phyloP scores from a whole-genome alignment of 768 basidiomycete genomes.

The Agrocybe praecox region DNA sequence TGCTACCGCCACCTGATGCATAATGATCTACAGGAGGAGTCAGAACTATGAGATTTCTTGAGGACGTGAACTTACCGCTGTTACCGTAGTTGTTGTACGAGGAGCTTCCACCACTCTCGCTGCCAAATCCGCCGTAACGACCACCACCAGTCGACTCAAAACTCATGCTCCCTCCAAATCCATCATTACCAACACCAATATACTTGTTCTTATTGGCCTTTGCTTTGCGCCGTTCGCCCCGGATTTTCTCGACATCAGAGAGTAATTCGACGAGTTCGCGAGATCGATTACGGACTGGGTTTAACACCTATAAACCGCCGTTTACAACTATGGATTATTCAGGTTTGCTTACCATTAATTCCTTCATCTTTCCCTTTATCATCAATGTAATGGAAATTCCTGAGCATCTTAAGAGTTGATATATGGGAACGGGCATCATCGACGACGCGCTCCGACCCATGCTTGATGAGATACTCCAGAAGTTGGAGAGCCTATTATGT shows the following conservation, averaged over 20 bases:
- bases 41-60: neutral
- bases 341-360: constrained; percentile 74
- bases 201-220: constrained; percentile 92
- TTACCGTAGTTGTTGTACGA: constrained; percentile 26
- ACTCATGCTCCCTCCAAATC: constrained; percentile 47
- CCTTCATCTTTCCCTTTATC: constrained; percentile 99
- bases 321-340: neutral
- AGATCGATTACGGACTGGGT: constrained; percentile 89
- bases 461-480: constrained; percentile 94
- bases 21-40: constrained; percentile 21
- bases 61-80: constrained; percentile 14
- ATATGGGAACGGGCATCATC: constrained; percentile 96
- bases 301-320: neutral
- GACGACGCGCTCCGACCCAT: constrained; percentile 96
- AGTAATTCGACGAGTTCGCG: constrained; percentile 92
- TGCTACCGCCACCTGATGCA: constrained; percentile 24
- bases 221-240: constrained; percentile 88
- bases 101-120: constrained; percentile 35
- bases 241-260: constrained; percentile 88
- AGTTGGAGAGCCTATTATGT: constrained; percentile 78
- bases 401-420: constrained; percentile 94
- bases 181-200: constrained; percentile 82
- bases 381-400: constrained; percentile 98
- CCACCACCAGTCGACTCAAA: constrained; percentile 44
- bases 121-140: constrained; percentile 48